These are phyloP conservation scores for Aspergillus homomorphus DNA, from an alignment of 495 filamentous ascomycete genomes.

Conservation along the genomic window DNA sequence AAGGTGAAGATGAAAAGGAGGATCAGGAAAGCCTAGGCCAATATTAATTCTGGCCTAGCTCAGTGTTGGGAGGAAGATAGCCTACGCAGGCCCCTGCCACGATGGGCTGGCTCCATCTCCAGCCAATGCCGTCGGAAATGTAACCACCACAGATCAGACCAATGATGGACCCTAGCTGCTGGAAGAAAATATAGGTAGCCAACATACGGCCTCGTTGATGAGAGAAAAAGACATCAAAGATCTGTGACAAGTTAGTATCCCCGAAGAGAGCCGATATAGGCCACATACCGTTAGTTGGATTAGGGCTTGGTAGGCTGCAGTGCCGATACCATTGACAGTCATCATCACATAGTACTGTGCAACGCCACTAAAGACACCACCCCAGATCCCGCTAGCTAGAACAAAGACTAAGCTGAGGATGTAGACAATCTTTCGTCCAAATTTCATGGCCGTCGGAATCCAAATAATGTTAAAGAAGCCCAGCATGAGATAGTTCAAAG, in stretches of 20 bases:
- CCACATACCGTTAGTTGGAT: slow-evolving; percentile 28
- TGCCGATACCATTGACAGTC: slow-evolving; percentile 26
- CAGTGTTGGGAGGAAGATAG: background rate
- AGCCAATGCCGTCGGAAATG: slow-evolving; percentile 18
- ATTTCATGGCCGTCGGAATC: slow-evolving; percentile 34
- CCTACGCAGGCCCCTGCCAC: slow-evolving; percentile 32
- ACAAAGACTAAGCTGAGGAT: slow-evolving; percentile 27
- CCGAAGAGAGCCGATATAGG: background rate
- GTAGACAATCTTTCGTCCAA: slow-evolving; percentile 33
- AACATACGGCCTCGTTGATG: slow-evolving; percentile 13
- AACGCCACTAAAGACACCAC: slow-evolving; percentile 23
- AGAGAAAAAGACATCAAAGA: slow-evolving; percentile 30
- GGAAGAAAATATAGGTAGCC: slow-evolving; percentile 10
- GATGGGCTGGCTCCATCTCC: slow-evolving; percentile 35
- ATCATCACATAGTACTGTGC: slow-evolving; percentile 28
- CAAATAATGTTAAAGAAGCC: slow-evolving; percentile 37
- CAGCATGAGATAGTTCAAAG: slow-evolving; percentile 32
- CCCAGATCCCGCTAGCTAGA: slow-evolving; percentile 24
- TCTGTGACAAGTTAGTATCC: slow-evolving; percentile 11
- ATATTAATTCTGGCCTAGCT: background rate
- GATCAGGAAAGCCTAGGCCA: slow-evolving; percentile 21
- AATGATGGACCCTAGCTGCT: slow-evolving; percentile 14
- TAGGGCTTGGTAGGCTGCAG: slow-evolving; percentile 30
- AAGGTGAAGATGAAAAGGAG: slow-evolving; percentile 34
- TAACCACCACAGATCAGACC: slow-evolving; percentile 11